Conservation (phyloP, 352 stramenopile species). For the Phytopythium aichiense region DNA sequence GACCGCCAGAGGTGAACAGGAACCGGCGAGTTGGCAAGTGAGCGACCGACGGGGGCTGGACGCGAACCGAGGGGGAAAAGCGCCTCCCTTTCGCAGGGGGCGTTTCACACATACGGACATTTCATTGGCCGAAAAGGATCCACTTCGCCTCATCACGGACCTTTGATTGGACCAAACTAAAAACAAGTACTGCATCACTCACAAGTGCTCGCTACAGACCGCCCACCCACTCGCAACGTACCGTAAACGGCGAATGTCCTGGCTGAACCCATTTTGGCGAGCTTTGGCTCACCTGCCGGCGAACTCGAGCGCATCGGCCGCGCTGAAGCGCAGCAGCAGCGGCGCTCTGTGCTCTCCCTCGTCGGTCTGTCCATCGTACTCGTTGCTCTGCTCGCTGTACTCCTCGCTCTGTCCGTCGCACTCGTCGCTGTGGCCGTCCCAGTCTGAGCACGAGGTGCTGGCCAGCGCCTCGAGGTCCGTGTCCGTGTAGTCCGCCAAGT, state of each 20-base stretch:
- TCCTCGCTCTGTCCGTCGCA: background rate
- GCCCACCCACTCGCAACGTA: background rate
- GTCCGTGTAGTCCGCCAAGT: slow-evolving; percentile 13
- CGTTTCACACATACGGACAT: slow-evolving; percentile 4
- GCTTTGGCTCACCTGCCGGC: slow-evolving; percentile 9
- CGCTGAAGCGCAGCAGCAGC: slow-evolving; percentile 13
- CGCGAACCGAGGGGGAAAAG: slow-evolving; percentile 14
- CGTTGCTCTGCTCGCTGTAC: slow-evolving; percentile 8
- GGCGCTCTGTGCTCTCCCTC: slow-evolving; percentile 9
- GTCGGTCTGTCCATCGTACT: background rate
- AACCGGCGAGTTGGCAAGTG: slow-evolving; percentile 76
- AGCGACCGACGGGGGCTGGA: slow-evolving; percentile 9
- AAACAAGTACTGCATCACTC: background rate
- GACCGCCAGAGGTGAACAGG: slow-evolving; percentile 28
- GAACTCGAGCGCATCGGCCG: slow-evolving; percentile 21
- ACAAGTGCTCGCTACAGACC: background rate
- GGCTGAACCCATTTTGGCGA: background rate
- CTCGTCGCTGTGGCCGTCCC: slow-evolving; percentile 2
- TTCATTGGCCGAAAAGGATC: slow-evolving; percentile 26
- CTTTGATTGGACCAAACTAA: background rate
- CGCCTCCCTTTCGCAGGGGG: slow-evolving; percentile 3
- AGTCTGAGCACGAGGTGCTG: slow-evolving; percentile 13
- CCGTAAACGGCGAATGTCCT: background rate
- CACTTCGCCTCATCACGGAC: background rate
- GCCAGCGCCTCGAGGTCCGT: slow-evolving; percentile 29